These are phyloP conservation scores for Dillenia turbinata DNA, from an alignment of 164 flowering plant species.

Conservation along the genomic window DNA sequence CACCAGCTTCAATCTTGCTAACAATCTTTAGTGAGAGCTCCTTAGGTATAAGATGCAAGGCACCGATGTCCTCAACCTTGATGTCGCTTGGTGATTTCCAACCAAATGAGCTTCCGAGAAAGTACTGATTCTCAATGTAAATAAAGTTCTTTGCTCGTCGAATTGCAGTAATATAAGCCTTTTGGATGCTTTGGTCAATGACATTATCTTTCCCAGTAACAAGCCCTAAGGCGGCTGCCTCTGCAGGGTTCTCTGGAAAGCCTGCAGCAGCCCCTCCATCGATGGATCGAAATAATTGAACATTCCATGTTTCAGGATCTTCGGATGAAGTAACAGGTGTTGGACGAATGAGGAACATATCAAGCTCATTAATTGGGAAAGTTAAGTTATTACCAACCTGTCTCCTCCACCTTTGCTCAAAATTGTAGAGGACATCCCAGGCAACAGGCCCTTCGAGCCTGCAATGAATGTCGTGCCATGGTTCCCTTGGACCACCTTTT, in stretches of 20 bases:
- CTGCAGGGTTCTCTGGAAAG: slow-evolving; percentile 37
- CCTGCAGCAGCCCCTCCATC: slow-evolving; percentile 55
- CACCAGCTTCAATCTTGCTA: slow-evolving; percentile 61
- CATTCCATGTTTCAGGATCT: slow-evolving; percentile 49
- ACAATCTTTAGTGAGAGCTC: slow-evolving; percentile 70
- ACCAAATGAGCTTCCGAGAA: slow-evolving; percentile 59
- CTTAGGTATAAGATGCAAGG: slow-evolving; percentile 57
- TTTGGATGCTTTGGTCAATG: slow-evolving; percentile 66
- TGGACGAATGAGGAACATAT: slow-evolving; percentile 21
- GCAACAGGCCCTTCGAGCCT: slow-evolving; percentile 66
- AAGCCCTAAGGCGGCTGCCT: slow-evolving; percentile 38
- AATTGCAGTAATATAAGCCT: slow-evolving; percentile 67
- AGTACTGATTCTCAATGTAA: slow-evolving; percentile 76
- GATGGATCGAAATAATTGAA: slow-evolving; percentile 65
- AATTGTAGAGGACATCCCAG: slow-evolving; percentile 73
- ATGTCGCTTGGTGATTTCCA: slow-evolving; percentile 36
- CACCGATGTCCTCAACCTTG: slow-evolving; percentile 34
- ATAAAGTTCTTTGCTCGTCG: slow-evolving; percentile 62
- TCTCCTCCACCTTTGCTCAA: slow-evolving; percentile 66
- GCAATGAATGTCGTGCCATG: slow-evolving; percentile 80
- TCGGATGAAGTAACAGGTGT: slow-evolving; percentile 16
- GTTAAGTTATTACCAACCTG: slow-evolving; percentile 29
- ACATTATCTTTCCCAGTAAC: slow-evolving; percentile 46
- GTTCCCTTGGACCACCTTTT: slow-evolving; percentile 81
- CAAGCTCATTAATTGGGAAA: slow-evolving; percentile 18